phyloP scores from a whole-genome alignment of 257 asterid species.

The Galeopsis tetrahit region DNA sequence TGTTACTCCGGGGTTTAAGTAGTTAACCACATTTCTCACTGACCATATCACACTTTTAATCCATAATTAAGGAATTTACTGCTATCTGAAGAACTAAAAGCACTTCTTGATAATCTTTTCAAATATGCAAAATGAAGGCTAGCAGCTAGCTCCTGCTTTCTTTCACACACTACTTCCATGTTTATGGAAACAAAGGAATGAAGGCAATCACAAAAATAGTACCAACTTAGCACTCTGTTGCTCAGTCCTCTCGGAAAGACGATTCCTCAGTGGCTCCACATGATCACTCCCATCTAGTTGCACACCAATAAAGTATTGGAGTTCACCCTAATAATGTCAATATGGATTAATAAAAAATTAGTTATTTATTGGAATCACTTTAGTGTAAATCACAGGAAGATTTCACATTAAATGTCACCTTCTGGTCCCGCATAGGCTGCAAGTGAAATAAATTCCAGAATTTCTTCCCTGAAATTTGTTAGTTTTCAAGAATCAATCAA shows the following conservation, averaged over 20 bases:
- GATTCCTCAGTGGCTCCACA: constrained; percentile 85
- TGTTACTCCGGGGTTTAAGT: neutral
- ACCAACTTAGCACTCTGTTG: constrained; percentile 84
- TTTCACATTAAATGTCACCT: constrained; percentile 49
- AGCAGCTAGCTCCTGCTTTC: neutral
- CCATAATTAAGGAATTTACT: neutral
- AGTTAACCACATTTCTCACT: neutral
- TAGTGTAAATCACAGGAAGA: constrained; percentile 27
- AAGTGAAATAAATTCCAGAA: constrained; percentile 98
- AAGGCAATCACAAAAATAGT: constrained; percentile 34
- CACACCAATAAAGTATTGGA: constrained; percentile 97
- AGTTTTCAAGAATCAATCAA: constrained; percentile 12
- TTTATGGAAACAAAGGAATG: constrained; percentile 9
- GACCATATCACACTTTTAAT: neutral
- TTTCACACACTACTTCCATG: neutral
- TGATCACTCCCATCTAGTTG: constrained; percentile 99
- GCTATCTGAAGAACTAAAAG: neutral
- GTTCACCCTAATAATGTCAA: constrained; percentile 69
- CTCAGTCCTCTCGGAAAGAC: constrained; percentile 88
- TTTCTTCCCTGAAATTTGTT: constrained; percentile 78
- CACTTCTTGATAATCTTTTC: neutral
- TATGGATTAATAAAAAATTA: neutral
- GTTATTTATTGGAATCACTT: constrained; percentile 28
- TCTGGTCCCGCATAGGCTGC: constrained; percentile 99
- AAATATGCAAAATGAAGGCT: neutral